A percentile compares a stretch with the other conserved stretches of the same genome.
Conservation (phyloP, 495 filamentous ascomycete species). For the Chaetomidium leptoderma region DNA sequence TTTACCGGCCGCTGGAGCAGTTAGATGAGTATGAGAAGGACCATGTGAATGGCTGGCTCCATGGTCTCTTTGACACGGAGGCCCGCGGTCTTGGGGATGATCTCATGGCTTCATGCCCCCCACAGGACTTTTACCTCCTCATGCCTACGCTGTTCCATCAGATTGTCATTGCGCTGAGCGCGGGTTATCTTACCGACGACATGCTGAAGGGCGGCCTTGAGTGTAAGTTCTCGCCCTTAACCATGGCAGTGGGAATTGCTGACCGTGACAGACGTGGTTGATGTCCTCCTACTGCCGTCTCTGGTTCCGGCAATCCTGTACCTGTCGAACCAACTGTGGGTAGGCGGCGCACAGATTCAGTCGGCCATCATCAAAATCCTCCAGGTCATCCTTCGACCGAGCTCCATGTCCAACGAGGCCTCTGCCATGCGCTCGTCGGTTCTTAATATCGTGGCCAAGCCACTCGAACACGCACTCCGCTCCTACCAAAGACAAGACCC, state of each 20-base stretch:
- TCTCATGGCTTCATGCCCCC: slow-evolving; percentile 83
- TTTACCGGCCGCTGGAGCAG: slow-evolving; percentile 58
- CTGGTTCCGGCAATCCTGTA: slow-evolving; percentile 76
- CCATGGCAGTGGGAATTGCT: background rate
- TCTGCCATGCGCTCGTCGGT: slow-evolving; percentile 76
- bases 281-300: slow-evolving; percentile 84
- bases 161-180: slow-evolving; percentile 69
- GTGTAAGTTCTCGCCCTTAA: slow-evolving; percentile 51
- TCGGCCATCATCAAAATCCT: slow-evolving; percentile 72
- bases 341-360: slow-evolving; percentile 40
- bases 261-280: slow-evolving; percentile 62
- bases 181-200: slow-evolving; percentile 67
- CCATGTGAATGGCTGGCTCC: slow-evolving; percentile 80
- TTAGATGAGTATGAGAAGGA: slow-evolving; percentile 69
- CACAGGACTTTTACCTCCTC: slow-evolving; percentile 91
- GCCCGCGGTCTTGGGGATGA: slow-evolving; percentile 71
- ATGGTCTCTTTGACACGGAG: slow-evolving; percentile 79
- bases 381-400: slow-evolving; percentile 68
- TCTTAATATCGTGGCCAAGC: slow-evolving; percentile 73
- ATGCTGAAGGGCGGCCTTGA: slow-evolving; percentile 83
- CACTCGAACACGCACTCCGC: slow-evolving; percentile 69
- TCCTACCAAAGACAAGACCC: slow-evolving; percentile 67
- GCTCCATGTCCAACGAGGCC: slow-evolving; percentile 74
- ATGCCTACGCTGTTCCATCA: slow-evolving; percentile 85
- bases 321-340: slow-evolving; percentile 80